Evolutionary conservation across 768 basidiomycete genomes (phyloP), one percentile per base, ranked within the genome.

Genomic region (Stropharia rugosoannulata): DNA sequence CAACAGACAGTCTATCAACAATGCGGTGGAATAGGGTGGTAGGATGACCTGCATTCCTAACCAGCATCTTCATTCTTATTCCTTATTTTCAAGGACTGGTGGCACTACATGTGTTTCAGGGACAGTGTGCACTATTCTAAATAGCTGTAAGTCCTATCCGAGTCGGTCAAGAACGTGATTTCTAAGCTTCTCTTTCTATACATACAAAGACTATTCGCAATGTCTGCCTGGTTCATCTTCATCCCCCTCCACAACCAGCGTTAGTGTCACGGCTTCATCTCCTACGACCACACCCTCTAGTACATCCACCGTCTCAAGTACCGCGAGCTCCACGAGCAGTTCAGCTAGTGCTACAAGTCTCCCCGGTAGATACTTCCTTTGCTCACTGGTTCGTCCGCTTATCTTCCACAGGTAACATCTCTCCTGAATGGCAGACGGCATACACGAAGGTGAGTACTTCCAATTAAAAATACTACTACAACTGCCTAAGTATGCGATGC

Each of bases 11-110:
- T 75, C 11, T 79, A 77, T 57, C 66, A 59, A n/a, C 79, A 81
- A 60, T 80, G 81, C 54, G 81, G 80, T 40, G 80, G 81, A 19
- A 75, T 70, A 32, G 77, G 77, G 68, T 81, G 81, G 80, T 77
- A 61, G 29, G 29, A 32, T 7, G 29, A 32, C 29, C 3, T 12
- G 9, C 8, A 36, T 13, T 15, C 18, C 27, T 15, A 36, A 6
- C 22, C n/a, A 39, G 22, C 37, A 18, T 32, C 13, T 36, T 35
- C 19, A 40, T 10, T 7, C 49, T 18, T 27, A 13, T 0, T 41
- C 22, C 6, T 32, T 11, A 11, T 42, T 6, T 29, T 53, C 12
- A 46, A 81, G 80, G 80, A 73, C 73, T 27, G 80, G 81, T 12
- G 71, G 70, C 4, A 82, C 80, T 13, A 75, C 75, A 22, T 84